Percentiles rank a stretch among this genome's conserved stretches.
Evolutionary conservation across 768 basidiomycete species (phyloP).

Genomic region (Tricholoma matsutake): DNA sequence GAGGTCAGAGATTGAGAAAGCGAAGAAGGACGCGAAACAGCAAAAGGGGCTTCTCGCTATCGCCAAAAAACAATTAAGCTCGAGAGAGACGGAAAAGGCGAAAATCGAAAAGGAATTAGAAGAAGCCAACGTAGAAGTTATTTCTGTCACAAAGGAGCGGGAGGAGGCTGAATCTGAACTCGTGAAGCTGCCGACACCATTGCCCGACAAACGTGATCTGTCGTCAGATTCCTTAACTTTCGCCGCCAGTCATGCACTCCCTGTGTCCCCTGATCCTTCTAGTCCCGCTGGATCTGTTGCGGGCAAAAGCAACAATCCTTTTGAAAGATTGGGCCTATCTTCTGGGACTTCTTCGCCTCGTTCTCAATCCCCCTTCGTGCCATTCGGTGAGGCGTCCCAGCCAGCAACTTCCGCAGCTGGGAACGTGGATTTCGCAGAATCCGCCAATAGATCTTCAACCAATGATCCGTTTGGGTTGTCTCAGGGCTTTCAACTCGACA

Average conservation of each 20-base stretch:
- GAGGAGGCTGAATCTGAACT: conserved; percentile 53
- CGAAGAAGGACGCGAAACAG: conserved; percentile 91
- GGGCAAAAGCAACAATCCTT: conserved; percentile 87
- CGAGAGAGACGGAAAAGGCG: conserved; percentile 75
- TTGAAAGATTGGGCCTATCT: conserved; percentile 64
- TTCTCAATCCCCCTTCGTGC: conserved; percentile 59
- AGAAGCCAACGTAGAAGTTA: conserved; percentile 56
- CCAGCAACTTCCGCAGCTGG: conserved; percentile 34
- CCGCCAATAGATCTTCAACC: conserved; percentile 18
- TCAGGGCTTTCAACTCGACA: conserved; percentile 24
- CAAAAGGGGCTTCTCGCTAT: conserved; percentile 95
- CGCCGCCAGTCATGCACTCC: conserved; percentile 72
- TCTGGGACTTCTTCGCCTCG: conserved; percentile 41
- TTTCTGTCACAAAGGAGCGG: conserved; percentile 51
- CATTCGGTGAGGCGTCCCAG: conserved; percentile 39
- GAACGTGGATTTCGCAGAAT: conserved; percentile 15
- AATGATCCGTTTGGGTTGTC: conserved; percentile 57
- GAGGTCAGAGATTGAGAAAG: conserved; percentile 79
- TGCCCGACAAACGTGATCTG: conserved; percentile 27
- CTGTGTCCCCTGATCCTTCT: conserved; percentile 61
- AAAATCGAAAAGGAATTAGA: conserved; percentile 71
- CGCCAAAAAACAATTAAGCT: conserved; percentile 87
- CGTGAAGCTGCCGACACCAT: conserved; percentile 25
- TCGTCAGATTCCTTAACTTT: conserved; percentile 51
- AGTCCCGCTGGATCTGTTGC: conserved; percentile 45